Evolutionary conservation across 108 stramenopile genomes (phyloP).

Genomic region (Cyclotella kingstonii): DNA sequence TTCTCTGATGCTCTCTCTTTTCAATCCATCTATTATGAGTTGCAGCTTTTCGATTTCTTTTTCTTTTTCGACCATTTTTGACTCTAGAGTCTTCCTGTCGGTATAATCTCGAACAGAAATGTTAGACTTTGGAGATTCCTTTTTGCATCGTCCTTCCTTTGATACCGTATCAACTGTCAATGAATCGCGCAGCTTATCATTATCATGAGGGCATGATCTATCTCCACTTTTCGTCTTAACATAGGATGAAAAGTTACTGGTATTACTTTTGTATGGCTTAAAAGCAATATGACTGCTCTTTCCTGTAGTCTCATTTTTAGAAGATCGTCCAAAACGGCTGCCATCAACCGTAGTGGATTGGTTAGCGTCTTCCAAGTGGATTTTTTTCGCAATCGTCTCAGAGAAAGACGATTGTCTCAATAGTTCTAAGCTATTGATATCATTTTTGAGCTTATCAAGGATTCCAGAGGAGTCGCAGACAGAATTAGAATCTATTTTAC

Average conservation of each 20-base stretch:
- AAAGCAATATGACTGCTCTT: too few species aligned
- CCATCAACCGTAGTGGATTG: slow-evolving; percentile 3
- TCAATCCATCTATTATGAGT: not conserved
- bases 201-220: not conserved
- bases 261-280: too few species aligned
- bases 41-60: slow-evolving; percentile 1
- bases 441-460: slow-evolving; percentile 29
- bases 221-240: not conserved
- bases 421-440: slow-evolving; percentile 25
- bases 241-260: not conserved
- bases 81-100: not conserved
- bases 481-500: not conserved
- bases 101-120: not conserved
- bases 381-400: slow-evolving; percentile 3
- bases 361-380: slow-evolving; percentile 2
- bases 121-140: not conserved
- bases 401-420: slow-evolving; percentile 2
- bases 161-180: not conserved
- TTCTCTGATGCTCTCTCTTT: not conserved
- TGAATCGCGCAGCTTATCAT: not conserved
- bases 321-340: too few species aligned
- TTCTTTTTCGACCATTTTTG: not conserved
- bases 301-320: too few species aligned
- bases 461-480: slow-evolving; percentile 11
- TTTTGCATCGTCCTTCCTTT: not conserved